phyloP scores from a whole-genome alignment of 2,329 filamentous ascomycete species.

The Aspergillus sp. region DNA sequence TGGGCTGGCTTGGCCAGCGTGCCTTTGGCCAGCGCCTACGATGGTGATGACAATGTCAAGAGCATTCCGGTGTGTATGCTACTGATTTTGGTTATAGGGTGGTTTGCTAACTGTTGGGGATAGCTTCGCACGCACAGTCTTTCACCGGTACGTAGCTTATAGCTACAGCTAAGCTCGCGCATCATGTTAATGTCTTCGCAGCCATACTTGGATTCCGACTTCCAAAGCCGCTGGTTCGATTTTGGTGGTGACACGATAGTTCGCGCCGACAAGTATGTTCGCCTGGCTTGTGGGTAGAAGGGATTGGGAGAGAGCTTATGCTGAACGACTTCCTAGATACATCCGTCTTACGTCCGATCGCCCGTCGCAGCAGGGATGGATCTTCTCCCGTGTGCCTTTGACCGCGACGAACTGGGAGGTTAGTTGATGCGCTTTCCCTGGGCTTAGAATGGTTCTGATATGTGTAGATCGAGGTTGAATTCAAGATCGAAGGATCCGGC shows the following conservation, averaged over 20 bases:
- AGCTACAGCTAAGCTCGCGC: not conserved
- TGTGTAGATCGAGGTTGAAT: conserved; percentile 81
- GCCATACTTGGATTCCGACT: conserved; percentile 96
- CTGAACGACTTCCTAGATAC: conserved; percentile 60
- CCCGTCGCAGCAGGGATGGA: conserved; percentile 86
- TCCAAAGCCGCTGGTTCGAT: conserved; percentile 98
- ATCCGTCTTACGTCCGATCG: conserved; percentile 89
- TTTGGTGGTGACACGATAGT: conserved; percentile 95
- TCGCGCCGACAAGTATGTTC: conserved; percentile 60
- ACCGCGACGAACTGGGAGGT: conserved; percentile 98
- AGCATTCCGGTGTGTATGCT: conserved; percentile 62
- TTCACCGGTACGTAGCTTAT: conserved; percentile 62
- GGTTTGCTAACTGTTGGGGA: conserved; percentile 19
- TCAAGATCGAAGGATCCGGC: conserved; percentile 86
- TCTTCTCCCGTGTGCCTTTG: conserved; percentile 89
- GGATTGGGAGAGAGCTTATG: not conserved
- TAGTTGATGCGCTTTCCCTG: conserved; percentile 18
- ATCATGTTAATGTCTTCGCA: conserved; percentile 42
- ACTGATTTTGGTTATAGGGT: not conserved
- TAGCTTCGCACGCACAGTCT: conserved; percentile 88
- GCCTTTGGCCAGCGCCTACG: conserved; percentile 42
- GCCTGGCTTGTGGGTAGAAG: not conserved
- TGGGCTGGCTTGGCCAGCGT: conserved; percentile 36
- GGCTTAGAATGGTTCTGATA: conserved; percentile 1
- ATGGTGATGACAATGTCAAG: conserved; percentile 58